Evolutionary conservation across 169 alveolate species (phyloP), one percentile per base, ranked within the genome.

Genomic region (Plasmodium relictum): DNA sequence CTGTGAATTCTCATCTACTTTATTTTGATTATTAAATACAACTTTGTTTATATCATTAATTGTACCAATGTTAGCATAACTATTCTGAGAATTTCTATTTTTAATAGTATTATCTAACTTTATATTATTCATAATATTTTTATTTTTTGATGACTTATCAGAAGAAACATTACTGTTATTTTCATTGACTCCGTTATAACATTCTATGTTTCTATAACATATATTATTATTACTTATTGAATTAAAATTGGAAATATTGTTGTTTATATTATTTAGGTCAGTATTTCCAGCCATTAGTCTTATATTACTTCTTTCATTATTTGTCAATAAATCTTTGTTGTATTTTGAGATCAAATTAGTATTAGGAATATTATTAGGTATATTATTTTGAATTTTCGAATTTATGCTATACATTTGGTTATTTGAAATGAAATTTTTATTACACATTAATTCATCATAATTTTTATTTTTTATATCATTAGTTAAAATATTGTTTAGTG

Each of bases 251-350:
- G 4, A 6, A 6, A n/a, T 12, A 22, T 24, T 14, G 16, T 56
- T 56, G 14, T 10, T 59, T 3, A 16, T 59, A 24, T 59, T 59
- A 59, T 59, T 59, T 3, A 16, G 1, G 20, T 24, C 12, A 48
- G 1, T 48, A 48, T 14, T 14, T 9, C 5, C 16, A 14, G 1
- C 62, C 44, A 16, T n/a, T 37, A 44, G 0, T 52, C 41, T 69
- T 44, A 14, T 9, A 20, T 14, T 69, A 12, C 6, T 4, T 42
- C 58, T 69, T 42, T 69, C 62, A 41, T 37, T 59, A 18, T 41
- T 37, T 31, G 26, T 69, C 41, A 26, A 20, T n/a, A 69, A 42
- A 44, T 69, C 76, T 5, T 69, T 62, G 16, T 69, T 69, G 10
- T 10, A 31, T 20, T 69, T 69, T 26, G 63, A 18, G n/a, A 16